Percentiles rank a stretch among this genome's conserved stretches.
Evolutionary conservation across 116 monocot genomes (phyloP).

Genomic region (Zostera marina): DNA sequence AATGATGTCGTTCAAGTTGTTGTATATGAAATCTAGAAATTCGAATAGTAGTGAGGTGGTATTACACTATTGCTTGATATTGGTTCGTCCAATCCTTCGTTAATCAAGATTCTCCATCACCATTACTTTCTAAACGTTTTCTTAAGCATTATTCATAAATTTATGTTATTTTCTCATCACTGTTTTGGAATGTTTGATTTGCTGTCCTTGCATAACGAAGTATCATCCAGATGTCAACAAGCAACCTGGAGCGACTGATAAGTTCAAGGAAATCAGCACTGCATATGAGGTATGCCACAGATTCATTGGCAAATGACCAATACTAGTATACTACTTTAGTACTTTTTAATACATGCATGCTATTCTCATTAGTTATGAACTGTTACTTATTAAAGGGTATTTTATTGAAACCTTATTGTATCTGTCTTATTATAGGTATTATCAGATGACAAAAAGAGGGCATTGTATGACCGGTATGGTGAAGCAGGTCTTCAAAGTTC

Average conservation of each 20-base stretch:
- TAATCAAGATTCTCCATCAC: too few species aligned
- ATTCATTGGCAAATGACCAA: not conserved
- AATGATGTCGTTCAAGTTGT: too few species aligned
- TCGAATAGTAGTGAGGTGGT: too few species aligned
- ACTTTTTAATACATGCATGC: not conserved
- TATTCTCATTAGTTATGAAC: not conserved
- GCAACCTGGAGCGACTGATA: slow-evolving; percentile 88
- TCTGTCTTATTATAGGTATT: slow-evolving; percentile 38
- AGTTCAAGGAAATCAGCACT: slow-evolving; percentile 93
- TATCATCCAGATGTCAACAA: slow-evolving; percentile 99
- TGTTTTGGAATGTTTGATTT: not conserved
- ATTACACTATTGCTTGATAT: too few species aligned
- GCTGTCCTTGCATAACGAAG: slow-evolving; percentile 13
- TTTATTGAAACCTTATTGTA: not conserved
- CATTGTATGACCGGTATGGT: slow-evolving; percentile 90
- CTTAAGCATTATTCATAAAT: too few species aligned
- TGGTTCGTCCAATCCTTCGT: too few species aligned
- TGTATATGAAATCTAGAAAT: too few species aligned
- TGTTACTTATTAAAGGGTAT: too few species aligned
- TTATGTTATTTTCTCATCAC: not conserved
- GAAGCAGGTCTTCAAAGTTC: slow-evolving; percentile 85
- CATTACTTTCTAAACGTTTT: too few species aligned
- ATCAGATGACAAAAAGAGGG: slow-evolving; percentile 91
- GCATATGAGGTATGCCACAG: not conserved
- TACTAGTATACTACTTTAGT: not conserved